Percentiles rank a stretch among this genome's conserved stretches.
These are phyloP conservation scores for Westerdykella aurantiaca DNA, from an alignment of 2,329 filamentous ascomycete species.

Conservation along the genomic window DNA sequence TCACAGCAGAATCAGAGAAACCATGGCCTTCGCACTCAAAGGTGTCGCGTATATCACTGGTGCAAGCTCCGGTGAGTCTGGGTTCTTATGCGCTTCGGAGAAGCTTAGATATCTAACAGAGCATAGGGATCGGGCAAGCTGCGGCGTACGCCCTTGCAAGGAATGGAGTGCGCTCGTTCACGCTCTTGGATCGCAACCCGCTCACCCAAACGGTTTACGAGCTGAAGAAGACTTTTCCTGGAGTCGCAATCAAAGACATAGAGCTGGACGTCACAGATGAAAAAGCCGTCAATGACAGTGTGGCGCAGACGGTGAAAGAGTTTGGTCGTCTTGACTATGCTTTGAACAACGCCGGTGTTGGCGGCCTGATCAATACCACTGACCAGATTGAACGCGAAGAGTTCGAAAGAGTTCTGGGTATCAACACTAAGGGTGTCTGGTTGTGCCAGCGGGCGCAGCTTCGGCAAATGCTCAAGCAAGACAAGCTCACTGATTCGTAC, in stretches of 20 bases:
- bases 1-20: neutral
- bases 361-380: conserved; percentile 39
- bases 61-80: conserved; percentile 40
- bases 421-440: conserved; percentile 55
- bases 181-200: conserved; percentile 45
- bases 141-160: conserved; percentile 46
- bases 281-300: conserved; percentile 39
- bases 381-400: conserved; percentile 45
- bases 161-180: conserved; percentile 45
- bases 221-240: conserved; percentile 37
- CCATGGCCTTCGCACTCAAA: conserved; percentile 39
- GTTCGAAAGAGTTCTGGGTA: conserved; percentile 47
- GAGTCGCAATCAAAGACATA: conserved; percentile 39
- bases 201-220: conserved; percentile 24
- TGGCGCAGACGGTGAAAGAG: conserved; percentile 38
- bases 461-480: conserved; percentile 48
- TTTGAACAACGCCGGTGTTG: conserved; percentile 53
- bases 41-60: conserved; percentile 48
- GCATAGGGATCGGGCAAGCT: conserved; percentile 46
- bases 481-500: conserved; percentile 25
- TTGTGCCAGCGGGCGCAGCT: conserved; percentile 53
- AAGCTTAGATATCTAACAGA: conserved; percentile 2
- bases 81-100: neutral
- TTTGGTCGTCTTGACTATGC: conserved; percentile 54
- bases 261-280: conserved; percentile 45